These are phyloP conservation scores for Stentor roeselii DNA, from an alignment of 73 alveolate genomes.

Conservation along the genomic window DNA sequence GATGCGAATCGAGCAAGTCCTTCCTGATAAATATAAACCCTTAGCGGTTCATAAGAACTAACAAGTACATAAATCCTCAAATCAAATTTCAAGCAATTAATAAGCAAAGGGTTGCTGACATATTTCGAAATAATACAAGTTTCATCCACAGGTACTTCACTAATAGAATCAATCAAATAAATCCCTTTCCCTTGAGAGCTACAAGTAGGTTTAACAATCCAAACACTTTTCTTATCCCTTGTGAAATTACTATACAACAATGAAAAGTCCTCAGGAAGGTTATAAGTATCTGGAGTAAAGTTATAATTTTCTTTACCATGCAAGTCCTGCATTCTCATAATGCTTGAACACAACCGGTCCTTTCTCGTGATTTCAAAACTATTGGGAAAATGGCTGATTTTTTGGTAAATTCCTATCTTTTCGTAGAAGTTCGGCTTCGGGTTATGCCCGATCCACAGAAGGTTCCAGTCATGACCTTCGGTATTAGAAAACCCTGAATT, in stretches of 20 bases:
- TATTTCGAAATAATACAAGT: slow-evolving; percentile 56
- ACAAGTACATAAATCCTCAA: slow-evolving; percentile 67
- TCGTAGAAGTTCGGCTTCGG: slow-evolving; percentile 48
- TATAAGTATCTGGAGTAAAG: slow-evolving; percentile 57
- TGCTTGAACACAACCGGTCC: slow-evolving; percentile 54
- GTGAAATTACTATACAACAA: slow-evolving; percentile 53
- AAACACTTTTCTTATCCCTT: slow-evolving; percentile 59
- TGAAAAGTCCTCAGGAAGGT: slow-evolving; percentile 82
- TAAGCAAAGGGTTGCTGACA: slow-evolving; percentile 62
- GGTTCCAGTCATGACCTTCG: slow-evolving; percentile 70
- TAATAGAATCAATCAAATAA: slow-evolving; percentile 59
- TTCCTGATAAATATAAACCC: slow-evolving; percentile 70
- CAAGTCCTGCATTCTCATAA: slow-evolving; percentile 40
- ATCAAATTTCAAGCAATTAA: slow-evolving; percentile 68
- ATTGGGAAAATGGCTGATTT: slow-evolving; percentile 88
- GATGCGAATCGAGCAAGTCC: slow-evolving; percentile 85
- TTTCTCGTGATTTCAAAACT: slow-evolving; percentile 73
- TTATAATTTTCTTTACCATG: slow-evolving; percentile 60
- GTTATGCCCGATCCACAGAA: slow-evolving; percentile 49
- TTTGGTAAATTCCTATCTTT: slow-evolving; percentile 53
- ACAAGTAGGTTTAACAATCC: slow-evolving; percentile 75
- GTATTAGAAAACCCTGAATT: slow-evolving; percentile 49
- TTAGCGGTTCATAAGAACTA: slow-evolving; percentile 62
- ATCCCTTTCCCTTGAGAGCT: slow-evolving; percentile 83
- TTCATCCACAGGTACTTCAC: slow-evolving; percentile 60